Conservation (phyloP, 2,329 filamentous ascomycete genomes). For the Apiospora phragmitis region DNA sequence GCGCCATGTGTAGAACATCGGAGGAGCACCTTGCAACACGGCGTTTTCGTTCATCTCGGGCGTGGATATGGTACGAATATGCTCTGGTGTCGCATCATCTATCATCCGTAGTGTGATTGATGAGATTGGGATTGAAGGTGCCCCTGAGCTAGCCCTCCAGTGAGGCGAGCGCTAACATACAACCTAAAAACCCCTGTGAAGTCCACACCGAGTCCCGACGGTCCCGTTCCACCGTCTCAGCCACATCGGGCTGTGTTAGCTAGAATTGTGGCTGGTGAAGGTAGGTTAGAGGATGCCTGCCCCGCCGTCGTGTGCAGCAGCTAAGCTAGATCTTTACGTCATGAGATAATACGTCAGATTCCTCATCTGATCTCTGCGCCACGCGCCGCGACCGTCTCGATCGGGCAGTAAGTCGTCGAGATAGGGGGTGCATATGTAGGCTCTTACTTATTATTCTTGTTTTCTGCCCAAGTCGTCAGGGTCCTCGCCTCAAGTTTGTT, state of each 20-base stretch:
- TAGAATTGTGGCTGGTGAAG: background rate
- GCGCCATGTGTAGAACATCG: background rate
- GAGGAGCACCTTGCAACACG: background rate
- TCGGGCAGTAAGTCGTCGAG: background rate
- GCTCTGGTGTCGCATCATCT: background rate
- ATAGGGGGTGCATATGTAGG: background rate
- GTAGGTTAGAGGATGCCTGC: background rate
- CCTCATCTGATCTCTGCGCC: background rate
- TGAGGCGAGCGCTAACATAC: background rate
- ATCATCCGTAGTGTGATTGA: background rate
- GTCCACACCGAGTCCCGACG: background rate
- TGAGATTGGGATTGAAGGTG: background rate
- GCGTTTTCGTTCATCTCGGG: background rate
- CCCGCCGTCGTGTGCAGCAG: background rate
- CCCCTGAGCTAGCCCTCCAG: background rate
- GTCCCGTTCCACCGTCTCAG: background rate
- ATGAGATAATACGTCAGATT: background rate
- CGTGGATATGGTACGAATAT: background rate
- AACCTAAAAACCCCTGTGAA: background rate
- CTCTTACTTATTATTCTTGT: background rate
- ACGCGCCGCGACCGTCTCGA: background rate
- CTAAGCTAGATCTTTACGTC: no score
- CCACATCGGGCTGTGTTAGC: background rate
- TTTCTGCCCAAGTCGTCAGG: background rate
- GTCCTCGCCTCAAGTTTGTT: background rate